Evolutionary conservation across 345 rosid species (phyloP).

Genomic region (Kandelia obovata): DNA sequence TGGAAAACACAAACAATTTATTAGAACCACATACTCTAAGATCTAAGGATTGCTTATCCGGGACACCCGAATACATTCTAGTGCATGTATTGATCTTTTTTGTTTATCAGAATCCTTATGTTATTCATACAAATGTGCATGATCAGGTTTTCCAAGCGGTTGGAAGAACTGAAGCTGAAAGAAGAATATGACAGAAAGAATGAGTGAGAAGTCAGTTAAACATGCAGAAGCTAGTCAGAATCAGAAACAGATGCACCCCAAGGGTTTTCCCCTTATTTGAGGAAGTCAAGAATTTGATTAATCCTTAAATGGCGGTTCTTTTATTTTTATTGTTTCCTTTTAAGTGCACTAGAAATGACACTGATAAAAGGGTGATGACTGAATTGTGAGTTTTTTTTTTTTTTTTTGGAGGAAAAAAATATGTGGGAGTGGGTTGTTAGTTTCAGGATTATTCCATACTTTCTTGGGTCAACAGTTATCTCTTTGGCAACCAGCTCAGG

Average conservation of each 20-base stretch:
- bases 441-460: not conserved
- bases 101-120: not conserved
- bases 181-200: conserved; percentile 47
- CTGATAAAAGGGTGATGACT: conserved; percentile 7
- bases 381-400: no score
- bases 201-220: conserved; percentile 26
- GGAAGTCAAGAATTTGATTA: not conserved
- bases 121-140: not conserved
- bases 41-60: no score
- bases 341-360: not conserved
- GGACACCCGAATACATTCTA: not conserved
- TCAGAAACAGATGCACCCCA: conserved; percentile 15
- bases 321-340: not conserved
- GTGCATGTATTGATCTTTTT: not conserved
- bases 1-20: no score
- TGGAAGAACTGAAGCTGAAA: conserved; percentile 67
- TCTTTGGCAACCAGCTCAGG: not conserved
- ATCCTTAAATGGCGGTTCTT: not conserved
- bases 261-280: not conserved
- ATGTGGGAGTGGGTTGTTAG: not conserved
- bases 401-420: not conserved
- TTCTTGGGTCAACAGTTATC: not conserved
- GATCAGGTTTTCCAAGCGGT: conserved; percentile 61
- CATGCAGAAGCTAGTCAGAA: conserved; percentile 22
- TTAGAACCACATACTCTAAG: no score